Evolutionary conservation across 2,329 filamentous ascomycete species (phyloP), one percentile per base, ranked within the genome.

Genomic region (Apiospora malaysiana): DNA sequence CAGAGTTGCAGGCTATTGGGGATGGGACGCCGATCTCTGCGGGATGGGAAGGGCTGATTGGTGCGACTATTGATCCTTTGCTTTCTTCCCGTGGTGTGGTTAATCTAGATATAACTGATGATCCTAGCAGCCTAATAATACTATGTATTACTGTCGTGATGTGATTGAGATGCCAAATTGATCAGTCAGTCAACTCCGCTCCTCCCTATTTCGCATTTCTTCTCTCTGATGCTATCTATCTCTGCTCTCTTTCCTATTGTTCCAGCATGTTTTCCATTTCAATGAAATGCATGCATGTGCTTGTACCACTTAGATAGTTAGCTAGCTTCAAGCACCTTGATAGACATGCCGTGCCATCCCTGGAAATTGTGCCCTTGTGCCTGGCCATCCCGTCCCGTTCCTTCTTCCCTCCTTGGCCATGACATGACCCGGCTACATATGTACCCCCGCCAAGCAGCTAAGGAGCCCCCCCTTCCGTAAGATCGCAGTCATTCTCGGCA

Each of bases 371-470:
- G 37, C 43, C 43, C 10, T 16, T 10, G 27, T 32, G 49, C 49
- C 49, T 56, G 49, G 23, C 23, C 49, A 5, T 56, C 25, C 49
- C 49, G 23, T 63, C 21, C 49, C 49, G 18, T 56, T 25, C 25
- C 25, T 16, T 3, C 49, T 27, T 56, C 49, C 25, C 25, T 16
- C 9, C 27, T 7, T 14, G 32, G n/a, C 25, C 27, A 14, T 14
- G 18, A 25, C 27, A 14, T 14, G 18, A 25, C 18, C 25, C 49
- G 32, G 25, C 18, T 32, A 37, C n/a, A n/a, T n/a, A n/a, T n/a
- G n/a, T n/a, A n/a, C n/a, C 56, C 32, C 56, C 56, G 56, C 56
- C 56, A 63, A 63, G 56, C 56, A 40, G 32, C 32, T 40, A 63
- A 37, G 56, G 32, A n/a, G 32, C 2, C 56, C 18, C 7, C 16